A percentile compares a stretch with the other conserved stretches of the same genome.
These are phyloP conservation scores for Trichophyton schoenleinii DNA, from an alignment of 2,329 filamentous ascomycete genomes.

Conservation along the genomic window DNA sequence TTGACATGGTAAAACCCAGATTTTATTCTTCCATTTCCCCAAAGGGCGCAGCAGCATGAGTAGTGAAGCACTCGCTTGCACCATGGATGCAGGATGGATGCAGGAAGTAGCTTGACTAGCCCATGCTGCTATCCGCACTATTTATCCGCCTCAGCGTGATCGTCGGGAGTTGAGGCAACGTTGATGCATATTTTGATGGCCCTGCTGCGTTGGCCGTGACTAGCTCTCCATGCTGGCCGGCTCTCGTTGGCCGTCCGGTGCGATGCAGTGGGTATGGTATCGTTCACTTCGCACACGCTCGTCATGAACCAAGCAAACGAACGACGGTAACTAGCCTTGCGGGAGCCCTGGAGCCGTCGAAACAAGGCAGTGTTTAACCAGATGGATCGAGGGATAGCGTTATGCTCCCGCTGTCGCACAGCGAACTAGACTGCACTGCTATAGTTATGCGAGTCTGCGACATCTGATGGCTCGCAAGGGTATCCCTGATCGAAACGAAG, in stretches of 20 bases:
- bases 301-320: not conserved
- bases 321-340: not conserved
- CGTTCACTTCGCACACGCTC: not conserved
- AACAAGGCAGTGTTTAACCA: not conserved
- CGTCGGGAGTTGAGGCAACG: not conserved
- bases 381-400: not conserved
- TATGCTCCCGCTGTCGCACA: not conserved
- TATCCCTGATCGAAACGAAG: not conserved
- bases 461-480: not conserved
- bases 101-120: not conserved
- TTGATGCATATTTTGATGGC: not conserved
- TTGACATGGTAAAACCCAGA: not conserved
- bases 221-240: not conserved
- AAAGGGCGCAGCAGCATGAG: not conserved
- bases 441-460: not conserved
- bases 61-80: not conserved
- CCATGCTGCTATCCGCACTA: constrained; percentile 1
- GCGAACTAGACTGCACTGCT: not conserved
- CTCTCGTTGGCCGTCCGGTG: not conserved
- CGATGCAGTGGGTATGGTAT: not conserved
- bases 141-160: constrained; percentile 1
- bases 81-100: constrained; percentile 1
- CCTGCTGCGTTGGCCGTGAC: not conserved
- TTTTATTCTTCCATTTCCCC: not conserved
- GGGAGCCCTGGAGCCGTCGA: not conserved